Percentiles rank a stretch among this genome's conserved stretches.
phyloP scores from a whole-genome alignment of 345 rosid species.

The Cardamine occulta region DNA sequence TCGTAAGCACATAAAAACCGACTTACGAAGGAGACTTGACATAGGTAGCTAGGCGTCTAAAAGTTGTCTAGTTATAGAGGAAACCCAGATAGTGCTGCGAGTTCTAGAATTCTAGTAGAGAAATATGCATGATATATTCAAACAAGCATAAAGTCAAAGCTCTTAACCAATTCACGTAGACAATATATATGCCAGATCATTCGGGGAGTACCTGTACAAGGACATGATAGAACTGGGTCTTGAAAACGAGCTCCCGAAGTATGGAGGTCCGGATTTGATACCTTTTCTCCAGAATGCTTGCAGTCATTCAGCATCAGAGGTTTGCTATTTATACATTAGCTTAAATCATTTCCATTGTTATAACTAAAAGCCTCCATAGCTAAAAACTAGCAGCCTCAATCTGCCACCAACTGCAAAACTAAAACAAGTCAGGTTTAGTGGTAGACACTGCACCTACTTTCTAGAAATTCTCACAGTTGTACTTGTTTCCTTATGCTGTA shows the following conservation, averaged over 20 bases:
- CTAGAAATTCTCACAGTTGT: slow-evolving; percentile 20
- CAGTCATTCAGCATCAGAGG: slow-evolving; percentile 72
- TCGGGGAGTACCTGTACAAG: slow-evolving; percentile 81
- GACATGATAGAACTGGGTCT: slow-evolving; percentile 88
- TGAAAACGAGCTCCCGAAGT: slow-evolving; percentile 92
- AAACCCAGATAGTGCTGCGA: too few relatives aligned
- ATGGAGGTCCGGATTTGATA: slow-evolving; percentile 95
- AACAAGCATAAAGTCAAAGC: too few relatives aligned
- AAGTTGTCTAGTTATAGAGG: too few relatives aligned
- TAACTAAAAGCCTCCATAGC: slow-evolving; percentile 10
- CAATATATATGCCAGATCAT: slow-evolving; percentile 88
- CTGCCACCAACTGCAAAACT: slow-evolving; percentile 19
- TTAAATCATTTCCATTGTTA: slow-evolving; percentile 11
- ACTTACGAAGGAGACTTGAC: too few relatives aligned
- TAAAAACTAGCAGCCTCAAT: slow-evolving; percentile 30
- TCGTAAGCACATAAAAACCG: too few relatives aligned
- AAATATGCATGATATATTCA: too few relatives aligned
- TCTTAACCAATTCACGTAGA: slow-evolving; percentile 65
- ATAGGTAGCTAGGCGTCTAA: too few relatives aligned
- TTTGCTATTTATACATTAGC: slow-evolving; percentile 33
- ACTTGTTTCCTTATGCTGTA: slow-evolving; percentile 44
- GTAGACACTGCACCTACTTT: slow-evolving; percentile 31
- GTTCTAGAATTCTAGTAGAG: too few relatives aligned
- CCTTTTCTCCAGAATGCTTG: slow-evolving; percentile 92
- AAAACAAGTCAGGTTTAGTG: slow-evolving; percentile 17